These are phyloP conservation scores for Peniophora sp. DNA, from an alignment of 1,284 basidiomycete species.

Conservation along the genomic window DNA sequence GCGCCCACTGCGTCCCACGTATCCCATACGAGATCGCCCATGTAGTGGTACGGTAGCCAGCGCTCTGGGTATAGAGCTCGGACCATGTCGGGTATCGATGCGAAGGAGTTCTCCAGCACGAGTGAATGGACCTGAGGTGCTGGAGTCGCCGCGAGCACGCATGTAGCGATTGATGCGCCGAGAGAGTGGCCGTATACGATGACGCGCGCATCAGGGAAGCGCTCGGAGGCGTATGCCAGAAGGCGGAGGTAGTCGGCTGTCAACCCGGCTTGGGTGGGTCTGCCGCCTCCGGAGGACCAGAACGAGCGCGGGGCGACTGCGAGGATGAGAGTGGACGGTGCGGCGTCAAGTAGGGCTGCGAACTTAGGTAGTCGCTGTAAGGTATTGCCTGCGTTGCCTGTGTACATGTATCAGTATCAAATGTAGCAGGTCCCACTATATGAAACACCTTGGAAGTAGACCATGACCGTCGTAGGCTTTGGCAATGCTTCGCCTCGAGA, in stretches of 20 bases:
- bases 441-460: constrained; percentile 31
- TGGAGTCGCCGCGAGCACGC: constrained; percentile 21
- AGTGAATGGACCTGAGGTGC: constrained; percentile 21
- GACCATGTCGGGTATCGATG: constrained; percentile 43
- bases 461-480: constrained; percentile 18
- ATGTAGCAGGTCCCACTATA: no score
- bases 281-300: constrained; percentile 28
- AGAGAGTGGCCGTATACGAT: constrained; percentile 44
- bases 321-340: constrained; percentile 20
- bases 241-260: constrained; percentile 30
- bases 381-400: constrained; percentile 46
- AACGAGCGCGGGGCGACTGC: constrained; percentile 33
- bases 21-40: constrained; percentile 35
- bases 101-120: constrained; percentile 43
- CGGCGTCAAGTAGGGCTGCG: constrained; percentile 11
- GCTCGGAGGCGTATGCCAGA: constrained; percentile 22
- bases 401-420: not conserved
- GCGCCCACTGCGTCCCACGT: constrained; percentile 36
- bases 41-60: constrained; percentile 43
- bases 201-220: constrained; percentile 25
- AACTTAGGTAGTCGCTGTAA: constrained; percentile 39
- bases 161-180: constrained; percentile 36
- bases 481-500: not conserved
- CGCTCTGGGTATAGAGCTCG: constrained; percentile 37
- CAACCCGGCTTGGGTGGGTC: constrained; percentile 30